Evolutionary conservation across 75 land plant species (phyloP), one percentile per base, ranked within the genome.

Genomic region (Pseudotsuga menziesii): DNA sequence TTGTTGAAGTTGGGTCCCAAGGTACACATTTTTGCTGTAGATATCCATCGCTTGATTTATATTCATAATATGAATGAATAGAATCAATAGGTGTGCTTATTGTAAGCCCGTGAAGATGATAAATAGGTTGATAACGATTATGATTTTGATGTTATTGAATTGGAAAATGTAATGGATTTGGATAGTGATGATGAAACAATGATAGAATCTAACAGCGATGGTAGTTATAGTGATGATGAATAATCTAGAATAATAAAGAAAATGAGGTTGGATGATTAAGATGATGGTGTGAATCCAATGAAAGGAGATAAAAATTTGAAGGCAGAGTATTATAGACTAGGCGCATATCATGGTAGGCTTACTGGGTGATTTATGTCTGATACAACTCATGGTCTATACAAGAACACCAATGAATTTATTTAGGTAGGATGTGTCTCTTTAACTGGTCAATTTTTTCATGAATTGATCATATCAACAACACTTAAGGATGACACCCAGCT

Each of bases 401-500:
- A 88, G 78, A 95, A 91, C 90, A 92, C 84, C 2, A 90, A 92
- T 74, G 98, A 95, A 88, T 71, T 87, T 62, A 88, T 95, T 4
- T 95, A 95, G 98, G 76, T 95, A 66, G 98, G 95, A 64, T 92
- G 98, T 80, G 98, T 95, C 6, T 81, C 98, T 29, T 29, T 96
- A 19, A 96, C 99, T 6, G 97, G 93, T 80, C 97, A 96, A 78
- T 94, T 96, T 77, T 94, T 94, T 23, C 99, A 96, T 44, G 99
- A 96, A 67, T 77, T 88, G 16, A 75, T 84, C 27, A 90, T 89
- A 39, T 88, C 91, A 16, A 85, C 91, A 11, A 96, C 97, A 3
- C 83, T 96, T 19, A 91, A 94, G 76, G 99, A 96, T 77, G 99
- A 97, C n/a, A 96, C 99, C 3, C 84, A 89, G 72, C 83, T 96